Evolutionary conservation across 192 early-diverging fungal genomes (phyloP), one percentile per base, ranked within the genome.

Genomic region (Coemansia sp.): DNA sequence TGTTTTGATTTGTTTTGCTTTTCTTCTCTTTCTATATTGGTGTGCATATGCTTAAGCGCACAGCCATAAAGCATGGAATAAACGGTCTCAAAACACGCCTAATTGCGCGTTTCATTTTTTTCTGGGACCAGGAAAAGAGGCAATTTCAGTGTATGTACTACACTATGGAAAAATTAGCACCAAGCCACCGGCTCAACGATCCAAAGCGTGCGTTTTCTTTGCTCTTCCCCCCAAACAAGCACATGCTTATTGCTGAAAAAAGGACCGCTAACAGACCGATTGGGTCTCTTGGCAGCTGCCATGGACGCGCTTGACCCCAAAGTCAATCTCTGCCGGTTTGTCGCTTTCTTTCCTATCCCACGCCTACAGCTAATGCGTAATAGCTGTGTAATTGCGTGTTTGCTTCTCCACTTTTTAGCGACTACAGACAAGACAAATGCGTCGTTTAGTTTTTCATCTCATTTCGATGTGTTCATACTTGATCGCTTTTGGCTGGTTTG

Each of bases 91-190:
- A 28, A 2, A 57, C 55, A 57, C 55, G 55, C 33, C 33, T 28
- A 57, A 57, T 57, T 57, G 55, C 55, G 55, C 9, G 4, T 32
- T 32, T 57, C 3, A 57, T 57, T 8, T 33, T 57, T 57, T 57
- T 17, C 12, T 59, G 14, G 11, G 34, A 4, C 57, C 33, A 59
- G 14, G 45, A 15, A 48, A 48, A 48, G 8, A 36, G 36, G 14
- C 34, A 59, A 17, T 3, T 32, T n/a, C 4, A 28, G 53, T 4
- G 22, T 32, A 1, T 34, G 28, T 14, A 56, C 6, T 56, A 28
- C 28, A 12, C 35, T 59, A 5, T 59, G 20, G 45, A 15, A 8
- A 48, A 48, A 12, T 12, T 48, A 48, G 45, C 45, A 48, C 45
- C 45, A 48, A 48, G 45, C 45, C 45, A 48, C 45, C 14, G 45